These are phyloP conservation scores for Leucocoprinus leucothites DNA, from an alignment of 768 basidiomycete species.

Conservation along the genomic window DNA sequence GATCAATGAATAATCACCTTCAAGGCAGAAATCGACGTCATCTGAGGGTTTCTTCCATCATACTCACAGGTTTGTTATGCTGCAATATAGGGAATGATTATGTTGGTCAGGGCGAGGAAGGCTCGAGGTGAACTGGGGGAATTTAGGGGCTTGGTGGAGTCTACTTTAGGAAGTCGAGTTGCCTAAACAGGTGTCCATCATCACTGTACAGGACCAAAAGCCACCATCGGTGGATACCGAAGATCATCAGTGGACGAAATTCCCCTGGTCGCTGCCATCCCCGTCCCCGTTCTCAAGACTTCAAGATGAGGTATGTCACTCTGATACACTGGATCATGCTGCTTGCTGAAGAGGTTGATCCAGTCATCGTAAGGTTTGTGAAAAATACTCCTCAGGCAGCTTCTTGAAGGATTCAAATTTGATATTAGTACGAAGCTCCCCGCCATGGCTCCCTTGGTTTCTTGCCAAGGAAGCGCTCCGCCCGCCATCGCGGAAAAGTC, in stretches of 20 bases:
- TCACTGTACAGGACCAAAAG: constrained; percentile 38
- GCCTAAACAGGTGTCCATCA: too few species aligned
- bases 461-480: constrained; percentile 94
- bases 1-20: too few species aligned
- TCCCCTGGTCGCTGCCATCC: constrained; percentile 27
- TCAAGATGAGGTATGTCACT: constrained; percentile 62
- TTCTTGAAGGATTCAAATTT: constrained; percentile 9
- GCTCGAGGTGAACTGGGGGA: too few species aligned
- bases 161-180: too few species aligned
- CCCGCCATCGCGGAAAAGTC: constrained; percentile 97
- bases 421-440: constrained; percentile 88
- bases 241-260: constrained; percentile 18
- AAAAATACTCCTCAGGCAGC: constrained; percentile 8
- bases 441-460: constrained; percentile 98
- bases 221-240: constrained; percentile 39
- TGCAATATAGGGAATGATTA: too few species aligned
- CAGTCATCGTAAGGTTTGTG: constrained; percentile 85
- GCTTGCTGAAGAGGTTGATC: constrained; percentile 13
- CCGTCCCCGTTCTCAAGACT: constrained; percentile 37
- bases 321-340: constrained; percentile 1
- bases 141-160: too few species aligned
- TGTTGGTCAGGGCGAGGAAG: too few species aligned
- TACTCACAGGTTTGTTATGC: too few species aligned
- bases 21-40: too few species aligned
- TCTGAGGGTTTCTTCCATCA: too few species aligned